These are phyloP conservation scores for Thyridium curvatum DNA, from an alignment of 2,329 filamentous ascomycete species.

Conservation along the genomic window DNA sequence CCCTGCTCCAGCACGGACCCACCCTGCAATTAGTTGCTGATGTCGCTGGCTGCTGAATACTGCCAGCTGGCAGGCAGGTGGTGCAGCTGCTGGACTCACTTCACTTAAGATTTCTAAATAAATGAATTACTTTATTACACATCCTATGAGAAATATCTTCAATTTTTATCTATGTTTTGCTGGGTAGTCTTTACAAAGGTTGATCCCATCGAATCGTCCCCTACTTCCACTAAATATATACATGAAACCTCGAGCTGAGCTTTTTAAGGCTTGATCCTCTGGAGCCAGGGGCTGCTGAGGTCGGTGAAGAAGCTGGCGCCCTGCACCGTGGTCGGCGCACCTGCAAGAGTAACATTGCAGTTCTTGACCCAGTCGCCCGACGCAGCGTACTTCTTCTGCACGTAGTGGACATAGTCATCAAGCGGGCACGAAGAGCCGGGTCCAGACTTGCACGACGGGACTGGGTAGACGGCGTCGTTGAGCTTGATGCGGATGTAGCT, in stretches of 20 bases:
- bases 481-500: conserved; percentile 49
- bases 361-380: conserved; percentile 43
- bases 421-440: conserved; percentile 48
- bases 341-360: conserved; percentile 36
- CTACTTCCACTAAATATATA: no score
- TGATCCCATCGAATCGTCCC: no score
- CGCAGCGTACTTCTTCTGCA: conserved; percentile 35
- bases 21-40: conserved; percentile 3
- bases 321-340: conserved; percentile 30
- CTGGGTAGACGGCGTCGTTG: conserved; percentile 57
- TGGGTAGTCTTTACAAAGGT: no score
- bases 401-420: conserved; percentile 34
- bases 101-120: no score
- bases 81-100: no score
- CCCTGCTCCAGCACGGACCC: conserved; percentile 11
- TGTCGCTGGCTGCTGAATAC: no score
- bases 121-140: no score
- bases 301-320: conserved; percentile 45
- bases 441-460: conserved; percentile 47
- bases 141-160: no score
- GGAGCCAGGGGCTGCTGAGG: conserved; percentile 29
- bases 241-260: no score
- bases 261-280: conserved; percentile 12
- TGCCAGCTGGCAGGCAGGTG: no score
- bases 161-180: no score